These are phyloP conservation scores for Sechiopsis laciniata DNA, from an alignment of 306 rosid species.

Conservation along the genomic window DNA sequence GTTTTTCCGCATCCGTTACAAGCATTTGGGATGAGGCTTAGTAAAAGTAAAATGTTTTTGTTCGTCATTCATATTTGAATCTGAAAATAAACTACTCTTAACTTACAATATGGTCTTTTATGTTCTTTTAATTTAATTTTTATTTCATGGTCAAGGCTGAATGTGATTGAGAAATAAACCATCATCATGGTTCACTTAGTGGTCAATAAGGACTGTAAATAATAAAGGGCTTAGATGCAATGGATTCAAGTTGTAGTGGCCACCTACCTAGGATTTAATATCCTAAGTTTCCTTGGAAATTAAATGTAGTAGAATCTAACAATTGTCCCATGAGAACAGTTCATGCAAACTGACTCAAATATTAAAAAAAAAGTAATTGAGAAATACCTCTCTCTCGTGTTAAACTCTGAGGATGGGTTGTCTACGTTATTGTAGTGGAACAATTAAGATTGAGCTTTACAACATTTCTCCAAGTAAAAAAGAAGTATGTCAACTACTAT, in stretches of 20 bases:
- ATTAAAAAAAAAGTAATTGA: neutral
- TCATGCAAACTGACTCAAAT: too few relatives aligned
- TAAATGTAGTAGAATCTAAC: too few relatives aligned
- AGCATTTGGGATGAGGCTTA: slow-evolving; percentile 12
- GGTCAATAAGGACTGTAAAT: neutral
- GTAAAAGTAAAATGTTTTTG: neutral
- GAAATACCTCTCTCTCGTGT: neutral
- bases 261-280: neutral
- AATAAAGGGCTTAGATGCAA: neutral
- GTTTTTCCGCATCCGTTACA: neutral
- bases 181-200: neutral
- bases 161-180: neutral
- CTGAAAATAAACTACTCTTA: neutral
- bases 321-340: too few relatives aligned
- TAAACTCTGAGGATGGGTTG: neutral
- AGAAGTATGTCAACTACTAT: neutral
- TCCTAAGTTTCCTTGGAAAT: neutral
- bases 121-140: neutral
- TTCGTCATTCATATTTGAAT: neutral
- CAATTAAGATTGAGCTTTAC: slow-evolving; percentile 4
- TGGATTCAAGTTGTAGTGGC: neutral
- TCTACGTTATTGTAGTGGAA: neutral
- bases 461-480: neutral
- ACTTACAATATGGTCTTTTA: neutral
- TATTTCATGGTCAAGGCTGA: neutral